Evolutionary conservation across 2,329 filamentous ascomycete species (phyloP), one percentile per base, ranked within the genome.

Genomic region (Byssochlamys sp.): DNA sequence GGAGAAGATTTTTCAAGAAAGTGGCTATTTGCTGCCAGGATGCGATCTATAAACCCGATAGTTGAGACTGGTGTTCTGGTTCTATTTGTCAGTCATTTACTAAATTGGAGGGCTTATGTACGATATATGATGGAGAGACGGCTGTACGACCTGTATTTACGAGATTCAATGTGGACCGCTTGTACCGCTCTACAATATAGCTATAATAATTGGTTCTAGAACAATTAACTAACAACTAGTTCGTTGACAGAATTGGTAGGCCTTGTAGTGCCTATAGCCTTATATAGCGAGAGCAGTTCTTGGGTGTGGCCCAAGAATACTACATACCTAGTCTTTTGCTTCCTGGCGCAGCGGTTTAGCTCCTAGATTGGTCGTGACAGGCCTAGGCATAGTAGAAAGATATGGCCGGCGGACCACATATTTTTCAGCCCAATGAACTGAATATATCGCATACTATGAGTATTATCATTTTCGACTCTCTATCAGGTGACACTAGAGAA

Each of bases 1-100:
- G 95, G 94, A 84, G 94, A 60, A 80, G 94, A 33, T 90, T 99
- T 71, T 99, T 99, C 80, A 99, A 99, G 76, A 91, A 90, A 73
- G 83, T 96, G n/a, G 89, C 89, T 29, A 80, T 95, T 61, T 78
- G 92, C 59, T 95, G 91, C 75, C 89, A 89, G 69, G 90, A 96
- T 69, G 90, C 85, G 7, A 86, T 97, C 51, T 89, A 85, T 70
- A 81, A 80, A 63, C 83, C 82, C 52, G 77, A 81, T 58, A 66
- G 67, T 56, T 76, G 57, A 60, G 39, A 51, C 25, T 45, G 14
- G 7, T 45, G 4, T 45, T 45, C 35, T 45, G n/a, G 4, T 45
- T 45, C 39, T 24, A 9, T 45, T 45, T 45, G 6, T 45, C 19
- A 14, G 39, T 45, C n/a, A 7, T 6, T 45, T n/a, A 19, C 39